These are phyloP conservation scores for Hapsidospora chrysogenum DNA, from an alignment of 495 filamentous ascomycete species.

Conservation along the genomic window DNA sequence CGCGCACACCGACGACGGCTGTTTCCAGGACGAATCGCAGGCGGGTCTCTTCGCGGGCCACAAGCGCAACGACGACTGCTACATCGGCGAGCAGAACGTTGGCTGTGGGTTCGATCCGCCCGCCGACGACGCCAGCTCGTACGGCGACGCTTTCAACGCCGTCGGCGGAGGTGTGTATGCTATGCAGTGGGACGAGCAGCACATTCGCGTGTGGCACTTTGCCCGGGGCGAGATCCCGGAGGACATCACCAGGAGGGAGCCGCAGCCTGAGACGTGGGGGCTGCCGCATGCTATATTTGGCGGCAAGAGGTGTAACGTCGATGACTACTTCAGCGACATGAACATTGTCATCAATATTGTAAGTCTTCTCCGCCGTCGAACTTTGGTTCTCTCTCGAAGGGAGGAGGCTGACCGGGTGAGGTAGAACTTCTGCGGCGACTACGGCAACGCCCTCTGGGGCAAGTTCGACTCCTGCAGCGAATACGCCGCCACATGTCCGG, in stretches of 20 bases:
- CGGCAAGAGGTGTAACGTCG: conserved; percentile 21
- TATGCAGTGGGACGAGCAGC: conserved; percentile 48
- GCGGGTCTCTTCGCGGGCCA: not conserved
- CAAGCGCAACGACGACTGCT: not conserved
- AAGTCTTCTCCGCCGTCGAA: not conserved
- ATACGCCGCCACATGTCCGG: conserved; percentile 24
- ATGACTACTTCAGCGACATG: conserved; percentile 25
- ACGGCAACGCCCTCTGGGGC: conserved; percentile 1
- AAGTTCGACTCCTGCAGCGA: not conserved
- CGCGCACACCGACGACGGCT: not conserved
- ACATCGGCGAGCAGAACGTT: not conserved
- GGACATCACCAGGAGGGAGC: conserved; percentile 34
- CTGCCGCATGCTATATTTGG: conserved; percentile 39
- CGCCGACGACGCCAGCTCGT: not conserved
- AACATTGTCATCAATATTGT: conserved; percentile 28
- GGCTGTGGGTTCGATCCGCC: conserved; percentile 2
- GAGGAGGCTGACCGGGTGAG: not conserved
- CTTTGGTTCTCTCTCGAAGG: not conserved
- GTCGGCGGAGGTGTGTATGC: conserved; percentile 23
- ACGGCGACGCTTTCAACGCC: conserved; percentile 3
- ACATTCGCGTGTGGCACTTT: conserved; percentile 64
- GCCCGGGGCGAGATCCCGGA: conserved; percentile 29
- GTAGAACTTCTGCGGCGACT: conserved; percentile 28
- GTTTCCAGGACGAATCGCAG: not conserved
- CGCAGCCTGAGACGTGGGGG: conserved; percentile 50